These are phyloP conservation scores for Camellia japonica DNA, from an alignment of 148 eudicot genomes.

Conservation along the genomic window DNA sequence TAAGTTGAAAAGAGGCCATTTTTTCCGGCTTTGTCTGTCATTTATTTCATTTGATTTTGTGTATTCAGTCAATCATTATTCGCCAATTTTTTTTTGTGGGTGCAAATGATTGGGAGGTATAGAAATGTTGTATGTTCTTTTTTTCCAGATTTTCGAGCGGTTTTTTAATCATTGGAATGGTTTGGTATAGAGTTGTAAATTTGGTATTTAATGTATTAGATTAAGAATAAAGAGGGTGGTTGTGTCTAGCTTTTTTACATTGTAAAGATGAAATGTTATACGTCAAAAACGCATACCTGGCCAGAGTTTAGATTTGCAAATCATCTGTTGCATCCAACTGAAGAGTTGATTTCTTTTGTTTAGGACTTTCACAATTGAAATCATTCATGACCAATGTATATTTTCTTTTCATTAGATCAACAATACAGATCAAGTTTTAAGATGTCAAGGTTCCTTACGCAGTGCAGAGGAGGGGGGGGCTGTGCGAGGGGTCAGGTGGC, in stretches of 20 bases:
- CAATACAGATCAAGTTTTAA: no score
- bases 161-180: neutral
- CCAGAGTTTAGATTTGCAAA: neutral
- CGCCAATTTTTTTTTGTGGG: slow-evolving; percentile 22
- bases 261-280: slow-evolving; percentile 8
- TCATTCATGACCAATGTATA: no score
- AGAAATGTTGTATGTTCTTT: slow-evolving; percentile 20
- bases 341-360: neutral
- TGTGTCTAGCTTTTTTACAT: neutral
- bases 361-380: no score
- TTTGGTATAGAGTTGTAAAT: slow-evolving; percentile 27
- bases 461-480: no score
- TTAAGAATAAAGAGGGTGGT: neutral
- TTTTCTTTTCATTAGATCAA: no score
- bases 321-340: neutral
- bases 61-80: slow-evolving; percentile 15
- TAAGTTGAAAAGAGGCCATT: slow-evolving; percentile 21
- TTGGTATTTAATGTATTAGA: slow-evolving; percentile 9
- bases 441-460: no score
- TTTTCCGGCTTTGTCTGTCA: slow-evolving; percentile 18
- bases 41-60: slow-evolving; percentile 10
- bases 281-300: neutral
- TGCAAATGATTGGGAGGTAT: slow-evolving; percentile 27
- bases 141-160: neutral
- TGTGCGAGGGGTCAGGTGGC: no score